Evolutionary conservation across 805 yeast genomes (phyloP), one percentile per base, ranked within the genome.

Genomic region (Kodamaea kakaduensis): DNA sequence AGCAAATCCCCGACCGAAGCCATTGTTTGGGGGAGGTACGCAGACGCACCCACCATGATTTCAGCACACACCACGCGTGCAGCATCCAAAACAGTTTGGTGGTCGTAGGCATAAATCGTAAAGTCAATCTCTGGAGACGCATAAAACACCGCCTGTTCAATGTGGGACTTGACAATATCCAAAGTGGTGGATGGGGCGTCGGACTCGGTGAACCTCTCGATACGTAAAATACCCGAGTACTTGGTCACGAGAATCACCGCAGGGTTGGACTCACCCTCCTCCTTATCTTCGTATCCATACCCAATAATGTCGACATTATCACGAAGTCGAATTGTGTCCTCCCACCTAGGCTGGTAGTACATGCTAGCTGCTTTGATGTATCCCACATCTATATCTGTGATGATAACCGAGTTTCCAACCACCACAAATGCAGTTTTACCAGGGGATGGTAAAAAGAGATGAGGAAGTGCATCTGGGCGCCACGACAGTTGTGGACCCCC

Each of bases 61-160:
- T 83, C 89, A 9, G 63, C 49, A 2, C 75, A 59, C 3, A 84
- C 71, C 5, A 59, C 48, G 2, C 55, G 42, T 3, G 83, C 54
- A n/a, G 89, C 63, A 10, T 50, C 41, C 14, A 40, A 18, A 2
- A 61, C 41, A 1, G 39, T 37, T 3, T 41, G 41, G 6, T 44
- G 41, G 3, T 54, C 33, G 30, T 35, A 46, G 2, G 44, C 42
- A 41, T 24, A 13, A 12, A 26, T 18, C 20, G 31, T 10, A 37
- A 77, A 58, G 6, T 69, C 67, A 3, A 75, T 58, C 9, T 67
- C 71, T 3, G 67, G 27, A 58, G 71, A 50, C 56, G 65, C 58
- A 43, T 76, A 84, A 48, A 80, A 82, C 1, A 89, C 75, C 0
- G 89, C 95, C 57, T 89, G 97, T 45, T 83, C 93, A 15, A 90